These are phyloP conservation scores for Hymenoscyphus salicellus DNA, from an alignment of 2,329 filamentous ascomycete genomes.

Conservation along the genomic window DNA sequence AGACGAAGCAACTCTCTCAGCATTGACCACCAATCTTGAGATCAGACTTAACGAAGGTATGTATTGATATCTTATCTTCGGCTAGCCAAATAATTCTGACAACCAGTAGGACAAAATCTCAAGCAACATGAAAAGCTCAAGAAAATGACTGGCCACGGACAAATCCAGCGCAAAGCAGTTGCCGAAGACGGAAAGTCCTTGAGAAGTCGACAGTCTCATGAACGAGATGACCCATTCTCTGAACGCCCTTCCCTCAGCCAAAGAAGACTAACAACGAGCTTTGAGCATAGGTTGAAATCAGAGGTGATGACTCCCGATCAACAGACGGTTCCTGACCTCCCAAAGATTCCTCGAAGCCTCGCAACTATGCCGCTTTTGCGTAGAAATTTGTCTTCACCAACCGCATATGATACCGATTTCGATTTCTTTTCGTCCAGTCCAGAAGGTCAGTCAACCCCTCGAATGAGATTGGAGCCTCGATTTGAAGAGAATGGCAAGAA, in stretches of 20 bases:
- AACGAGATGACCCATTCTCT: constrained; percentile 16
- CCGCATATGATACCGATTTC: constrained; percentile 16
- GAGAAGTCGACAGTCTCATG: constrained; percentile 19
- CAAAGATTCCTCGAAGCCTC: constrained; percentile 10
- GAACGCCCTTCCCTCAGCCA: constrained; percentile 10
- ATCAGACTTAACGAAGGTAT: constrained; percentile 28
- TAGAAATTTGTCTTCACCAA: neutral
- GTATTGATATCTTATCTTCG: neutral
- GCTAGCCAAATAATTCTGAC: neutral
- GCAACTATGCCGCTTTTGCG: constrained; percentile 5
- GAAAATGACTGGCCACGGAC: constrained; percentile 22
- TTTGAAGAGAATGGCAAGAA: constrained; percentile 22
- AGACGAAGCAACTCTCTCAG: constrained; percentile 10
- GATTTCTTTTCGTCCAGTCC: constrained; percentile 32
- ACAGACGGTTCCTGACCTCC: constrained; percentile 12
- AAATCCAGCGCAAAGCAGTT: constrained; percentile 21
- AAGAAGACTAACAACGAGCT: constrained; percentile 19
- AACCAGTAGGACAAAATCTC: constrained; percentile 22
- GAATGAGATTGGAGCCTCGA: constrained; percentile 25
- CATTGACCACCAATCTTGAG: constrained; percentile 15
- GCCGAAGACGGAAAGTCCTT: constrained; percentile 20
- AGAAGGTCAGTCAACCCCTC: constrained; percentile 31
- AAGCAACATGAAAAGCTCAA: constrained; percentile 18
- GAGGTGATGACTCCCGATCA: neutral
- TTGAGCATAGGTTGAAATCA: constrained; percentile 10